Conservation (phyloP, 331 rosid genomes). For the Prunus yedoensis region DNA sequence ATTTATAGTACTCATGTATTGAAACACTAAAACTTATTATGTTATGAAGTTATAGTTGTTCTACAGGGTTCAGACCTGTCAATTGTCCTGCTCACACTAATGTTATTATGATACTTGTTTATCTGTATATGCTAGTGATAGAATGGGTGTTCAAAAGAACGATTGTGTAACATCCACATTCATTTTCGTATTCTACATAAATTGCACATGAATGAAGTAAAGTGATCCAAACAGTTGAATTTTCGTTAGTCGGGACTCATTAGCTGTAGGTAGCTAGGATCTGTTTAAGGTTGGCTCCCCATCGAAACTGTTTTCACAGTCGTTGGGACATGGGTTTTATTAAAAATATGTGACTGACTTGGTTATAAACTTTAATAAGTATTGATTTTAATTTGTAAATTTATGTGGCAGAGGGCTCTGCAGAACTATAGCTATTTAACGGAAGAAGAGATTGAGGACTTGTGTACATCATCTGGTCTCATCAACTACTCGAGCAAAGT, state of each 20-base stretch:
- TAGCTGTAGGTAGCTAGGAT: background rate
- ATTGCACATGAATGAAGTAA: background rate
- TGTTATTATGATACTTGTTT: background rate
- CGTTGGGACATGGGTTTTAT: background rate
- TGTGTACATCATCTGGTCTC: slow-evolving; percentile 82
- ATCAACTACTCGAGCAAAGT: slow-evolving; percentile 71
- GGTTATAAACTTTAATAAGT: background rate
- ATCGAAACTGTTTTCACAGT: background rate
- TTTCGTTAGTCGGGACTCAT: background rate
- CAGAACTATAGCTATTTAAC: slow-evolving; percentile 52
- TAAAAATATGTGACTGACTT: slow-evolving; percentile 2
- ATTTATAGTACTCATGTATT: background rate
- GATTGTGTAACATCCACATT: background rate
- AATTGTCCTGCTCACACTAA: background rate
- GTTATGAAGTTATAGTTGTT: background rate
- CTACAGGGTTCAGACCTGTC: background rate
- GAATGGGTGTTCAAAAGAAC: background rate
- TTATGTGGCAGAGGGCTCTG: slow-evolving; percentile 44
- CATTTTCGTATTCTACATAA: background rate
- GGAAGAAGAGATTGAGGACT: slow-evolving; percentile 77
- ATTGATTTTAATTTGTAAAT: background rate
- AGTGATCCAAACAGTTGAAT: background rate
- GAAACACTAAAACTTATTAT: background rate
- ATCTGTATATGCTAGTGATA: background rate
- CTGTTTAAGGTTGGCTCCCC: background rate